phyloP scores from a whole-genome alignment of 495 filamentous ascomycete species.

The Annulohypoxylon maeteangense region DNA sequence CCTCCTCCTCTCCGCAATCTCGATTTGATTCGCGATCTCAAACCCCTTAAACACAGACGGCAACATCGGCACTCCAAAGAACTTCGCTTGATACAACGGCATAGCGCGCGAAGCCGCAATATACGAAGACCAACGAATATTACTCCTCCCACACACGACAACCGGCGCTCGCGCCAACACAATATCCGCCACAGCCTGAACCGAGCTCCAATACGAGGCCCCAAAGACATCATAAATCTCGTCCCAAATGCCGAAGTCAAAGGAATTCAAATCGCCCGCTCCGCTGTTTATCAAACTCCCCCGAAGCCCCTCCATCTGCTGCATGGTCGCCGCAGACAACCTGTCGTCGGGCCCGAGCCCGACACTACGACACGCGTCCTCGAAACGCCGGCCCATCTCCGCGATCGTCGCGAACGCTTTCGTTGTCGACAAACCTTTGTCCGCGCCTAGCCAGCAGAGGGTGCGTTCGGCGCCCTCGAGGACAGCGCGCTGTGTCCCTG shows the following conservation, averaged over 20 bases:
- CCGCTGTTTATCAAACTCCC: constrained; percentile 9
- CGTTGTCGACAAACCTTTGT: constrained; percentile 7
- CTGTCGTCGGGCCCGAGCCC: constrained; percentile 21
- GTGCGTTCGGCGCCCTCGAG: constrained; percentile 41
- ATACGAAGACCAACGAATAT: constrained; percentile 35
- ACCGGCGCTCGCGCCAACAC: constrained; percentile 32
- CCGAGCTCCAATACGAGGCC: constrained; percentile 30
- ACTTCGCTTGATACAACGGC: constrained; percentile 23
- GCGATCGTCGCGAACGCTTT: constrained; percentile 33
- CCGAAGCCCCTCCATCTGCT: constrained; percentile 23
- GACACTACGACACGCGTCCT: background rate
- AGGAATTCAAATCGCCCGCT: constrained; percentile 30
- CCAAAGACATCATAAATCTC: constrained; percentile 33
- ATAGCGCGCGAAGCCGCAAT: constrained; percentile 33
- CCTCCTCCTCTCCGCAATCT: constrained; percentile 24
- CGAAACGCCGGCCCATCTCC: constrained; percentile 33
- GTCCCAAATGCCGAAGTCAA: constrained; percentile 27
- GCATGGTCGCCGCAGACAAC: background rate
- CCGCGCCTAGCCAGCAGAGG: constrained; percentile 42
- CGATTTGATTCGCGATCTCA: constrained; percentile 22
- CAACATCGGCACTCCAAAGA: constrained; percentile 31
- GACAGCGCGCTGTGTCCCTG: constrained; percentile 14
- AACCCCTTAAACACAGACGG: constrained; percentile 15
- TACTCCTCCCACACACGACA: constrained; percentile 37
- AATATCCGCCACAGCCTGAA: constrained; percentile 38